phyloP scores from a whole-genome alignment of 768 basidiomycete genomes.

The Xerocomellus dryophilus region DNA sequence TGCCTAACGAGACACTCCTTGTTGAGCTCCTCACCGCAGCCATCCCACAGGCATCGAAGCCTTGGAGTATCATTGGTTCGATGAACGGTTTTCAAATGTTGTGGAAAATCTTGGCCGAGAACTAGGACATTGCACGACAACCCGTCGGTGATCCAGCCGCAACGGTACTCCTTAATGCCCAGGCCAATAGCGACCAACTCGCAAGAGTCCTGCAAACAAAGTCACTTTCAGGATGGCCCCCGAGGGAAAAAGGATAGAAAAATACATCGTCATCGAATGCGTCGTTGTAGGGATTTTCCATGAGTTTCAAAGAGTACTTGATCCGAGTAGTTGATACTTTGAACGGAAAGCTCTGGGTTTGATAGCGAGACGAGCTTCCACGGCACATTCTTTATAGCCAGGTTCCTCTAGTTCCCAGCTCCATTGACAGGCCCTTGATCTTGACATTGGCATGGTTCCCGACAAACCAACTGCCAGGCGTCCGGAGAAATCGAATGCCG shows the following conservation, averaged over 20 bases:
- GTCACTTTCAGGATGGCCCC: background rate
- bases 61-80: background rate
- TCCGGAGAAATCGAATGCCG: conserved; percentile 5
- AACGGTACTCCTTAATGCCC: background rate
- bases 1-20: conserved; percentile 20
- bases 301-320: background rate
- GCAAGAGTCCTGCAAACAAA: conserved; percentile 5
- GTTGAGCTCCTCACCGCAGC: conserved; percentile 16
- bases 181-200: conserved; percentile 9
- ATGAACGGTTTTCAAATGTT: conserved; percentile 17
- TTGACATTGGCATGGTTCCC: conserved; percentile 15
- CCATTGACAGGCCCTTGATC: background rate
- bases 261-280: conserved; percentile 17
- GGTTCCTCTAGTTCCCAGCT: background rate
- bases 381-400: conserved; percentile 12
- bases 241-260: background rate
- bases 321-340: background rate
- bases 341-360: background rate
- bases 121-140: conserved; percentile 5
- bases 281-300: conserved; percentile 6
- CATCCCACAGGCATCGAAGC: conserved; percentile 15
- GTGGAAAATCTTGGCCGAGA: conserved; percentile 15
- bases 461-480: conserved; percentile 16
- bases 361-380: background rate
- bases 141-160: conserved; percentile 15